These are phyloP conservation scores for Melastoma malabathricum DNA, from an alignment of 345 rosid species.

Conservation along the genomic window DNA sequence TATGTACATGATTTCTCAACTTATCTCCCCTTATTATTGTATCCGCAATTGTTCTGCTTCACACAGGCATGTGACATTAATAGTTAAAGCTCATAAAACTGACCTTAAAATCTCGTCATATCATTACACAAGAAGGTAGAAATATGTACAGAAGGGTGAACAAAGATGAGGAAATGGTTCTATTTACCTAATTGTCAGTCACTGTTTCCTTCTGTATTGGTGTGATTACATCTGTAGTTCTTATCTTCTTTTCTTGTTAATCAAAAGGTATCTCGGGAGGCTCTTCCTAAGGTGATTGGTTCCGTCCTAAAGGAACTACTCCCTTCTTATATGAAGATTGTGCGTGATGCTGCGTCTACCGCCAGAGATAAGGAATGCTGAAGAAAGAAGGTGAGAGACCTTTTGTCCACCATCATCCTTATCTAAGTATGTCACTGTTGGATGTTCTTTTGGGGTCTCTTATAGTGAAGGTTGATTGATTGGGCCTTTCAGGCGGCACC, in stretches of 20 bases:
- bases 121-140: too few species aligned
- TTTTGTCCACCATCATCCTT: not conserved
- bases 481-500: constrained; percentile 64
- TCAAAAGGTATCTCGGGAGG: constrained; percentile 86
- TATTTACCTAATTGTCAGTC: too few species aligned
- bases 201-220: too few species aligned
- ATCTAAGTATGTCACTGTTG: not conserved
- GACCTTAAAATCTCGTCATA: too few species aligned
- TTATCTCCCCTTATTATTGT: too few species aligned
- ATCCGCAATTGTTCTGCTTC: too few species aligned
- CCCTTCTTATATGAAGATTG: constrained; percentile 75
- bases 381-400: constrained; percentile 52
- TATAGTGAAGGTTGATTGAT: constrained; percentile 1
- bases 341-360: constrained; percentile 91
- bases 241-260: constrained; percentile 11
- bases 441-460: constrained; percentile 3
- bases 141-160: too few species aligned
- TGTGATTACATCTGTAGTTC: too few species aligned
- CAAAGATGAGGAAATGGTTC: too few species aligned
- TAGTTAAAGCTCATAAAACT: too few species aligned
- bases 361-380: constrained; percentile 91
- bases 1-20: constrained; percentile 13
- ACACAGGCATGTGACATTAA: too few species aligned
- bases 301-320: constrained; percentile 92
- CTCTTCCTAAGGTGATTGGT: constrained; percentile 67